These are phyloP conservation scores for Brettanomyces anomalus DNA, from an alignment of 805 yeast species.

Conservation along the genomic window DNA sequence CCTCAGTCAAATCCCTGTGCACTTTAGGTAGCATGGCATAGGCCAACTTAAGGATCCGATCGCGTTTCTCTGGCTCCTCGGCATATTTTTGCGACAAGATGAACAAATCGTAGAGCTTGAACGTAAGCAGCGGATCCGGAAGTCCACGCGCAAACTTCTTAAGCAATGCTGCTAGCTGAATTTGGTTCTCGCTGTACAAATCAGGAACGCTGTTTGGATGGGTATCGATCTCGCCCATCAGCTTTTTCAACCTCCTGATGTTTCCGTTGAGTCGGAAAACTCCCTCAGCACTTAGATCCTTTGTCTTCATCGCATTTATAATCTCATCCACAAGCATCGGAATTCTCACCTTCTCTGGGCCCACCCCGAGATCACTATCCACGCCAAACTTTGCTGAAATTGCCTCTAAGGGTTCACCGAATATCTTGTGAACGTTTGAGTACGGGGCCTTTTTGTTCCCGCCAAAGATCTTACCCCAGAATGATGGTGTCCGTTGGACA, in stretches of 20 bases:
- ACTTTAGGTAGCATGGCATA: conserved; percentile 74
- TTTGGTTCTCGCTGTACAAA: conserved; percentile 65
- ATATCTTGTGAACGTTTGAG: conserved; percentile 34
- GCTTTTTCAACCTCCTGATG: conserved; percentile 66
- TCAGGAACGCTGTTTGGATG: conserved; percentile 62
- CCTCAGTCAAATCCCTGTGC: conserved; percentile 82
- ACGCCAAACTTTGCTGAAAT: conserved; percentile 66
- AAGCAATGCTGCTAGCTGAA: conserved; percentile 87
- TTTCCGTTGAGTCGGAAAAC: conserved; percentile 95
- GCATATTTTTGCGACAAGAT: conserved; percentile 49
- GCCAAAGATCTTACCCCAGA: conserved; percentile 44
- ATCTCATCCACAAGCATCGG: conserved; percentile 86
- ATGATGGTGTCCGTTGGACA: conserved; percentile 33
- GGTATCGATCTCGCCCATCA: conserved; percentile 65
- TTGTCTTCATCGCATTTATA: conserved; percentile 71
- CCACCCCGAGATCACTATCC: conserved; percentile 78
- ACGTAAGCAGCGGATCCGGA: conserved; percentile 85
- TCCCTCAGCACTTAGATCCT: conserved; percentile 94
- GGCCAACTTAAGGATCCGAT: conserved; percentile 48
- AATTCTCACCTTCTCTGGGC: conserved; percentile 67
- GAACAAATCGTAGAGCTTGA: conserved; percentile 70
- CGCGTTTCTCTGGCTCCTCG: conserved; percentile 35
- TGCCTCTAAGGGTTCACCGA: conserved; percentile 67
- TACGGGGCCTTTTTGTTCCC: conserved; percentile 4
- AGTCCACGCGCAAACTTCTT: conserved; percentile 87